Percentiles rank a stretch among this genome's conserved stretches.
These are phyloP conservation scores for Plectosphaerella sp. DNA, from an alignment of 2,329 filamentous ascomycete species.

Conservation along the genomic window DNA sequence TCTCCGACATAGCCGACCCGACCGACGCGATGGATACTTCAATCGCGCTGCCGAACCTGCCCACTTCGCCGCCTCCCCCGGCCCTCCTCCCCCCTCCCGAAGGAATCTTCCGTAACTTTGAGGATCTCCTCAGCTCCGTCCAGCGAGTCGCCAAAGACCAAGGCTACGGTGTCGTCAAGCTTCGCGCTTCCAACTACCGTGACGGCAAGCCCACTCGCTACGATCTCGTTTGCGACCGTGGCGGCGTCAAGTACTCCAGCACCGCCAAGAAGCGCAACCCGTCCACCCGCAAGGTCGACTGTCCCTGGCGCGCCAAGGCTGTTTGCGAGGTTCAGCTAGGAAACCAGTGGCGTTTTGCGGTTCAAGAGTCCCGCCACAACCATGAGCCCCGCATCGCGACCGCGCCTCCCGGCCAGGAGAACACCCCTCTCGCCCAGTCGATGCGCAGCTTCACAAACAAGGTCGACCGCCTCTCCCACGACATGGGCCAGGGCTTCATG, in stretches of 20 bases:
- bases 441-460: slow-evolving; percentile 56
- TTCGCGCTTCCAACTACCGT: slow-evolving; percentile 59
- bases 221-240: slow-evolving; percentile 59
- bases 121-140: slow-evolving; percentile 53
- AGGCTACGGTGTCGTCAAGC: slow-evolving; percentile 59
- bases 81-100: slow-evolving; percentile 52
- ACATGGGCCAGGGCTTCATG: slow-evolving; percentile 47
- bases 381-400: slow-evolving; percentile 55
- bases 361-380: slow-evolving; percentile 57
- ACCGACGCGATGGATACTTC: slow-evolving; percentile 13
- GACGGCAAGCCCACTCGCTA: slow-evolving; percentile 59
- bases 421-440: slow-evolving; percentile 52
- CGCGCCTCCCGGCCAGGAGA: slow-evolving; percentile 51
- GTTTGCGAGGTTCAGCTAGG: slow-evolving; percentile 59
- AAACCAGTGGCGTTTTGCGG: slow-evolving; percentile 60
- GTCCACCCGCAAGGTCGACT: slow-evolving; percentile 60
- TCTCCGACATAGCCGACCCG: background rate
- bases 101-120: slow-evolving; percentile 55
- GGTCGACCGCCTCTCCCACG: slow-evolving; percentile 54
- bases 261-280: slow-evolving; percentile 62
- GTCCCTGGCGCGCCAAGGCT: slow-evolving; percentile 59
- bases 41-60: slow-evolving; percentile 41
- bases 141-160: slow-evolving; percentile 59
- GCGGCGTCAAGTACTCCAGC: slow-evolving; percentile 61
- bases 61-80: slow-evolving; percentile 24